Conservation (phyloP, 306 rosid species). For the Styphnolobium japonicum region DNA sequence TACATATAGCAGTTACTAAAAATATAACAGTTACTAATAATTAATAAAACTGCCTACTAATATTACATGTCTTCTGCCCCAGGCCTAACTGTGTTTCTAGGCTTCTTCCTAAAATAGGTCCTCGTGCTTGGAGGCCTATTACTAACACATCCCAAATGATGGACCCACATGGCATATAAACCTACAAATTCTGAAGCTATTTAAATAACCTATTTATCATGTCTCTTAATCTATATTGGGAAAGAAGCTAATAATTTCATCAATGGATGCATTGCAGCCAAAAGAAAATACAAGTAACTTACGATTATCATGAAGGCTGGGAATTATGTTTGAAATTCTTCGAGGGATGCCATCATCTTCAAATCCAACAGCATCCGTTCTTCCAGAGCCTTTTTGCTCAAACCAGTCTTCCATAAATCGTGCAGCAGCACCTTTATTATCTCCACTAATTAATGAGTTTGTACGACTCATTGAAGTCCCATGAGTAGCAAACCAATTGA, state of each 20-base stretch:
- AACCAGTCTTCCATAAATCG: conserved; percentile 99
- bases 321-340: conserved; percentile 57
- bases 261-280: background rate
- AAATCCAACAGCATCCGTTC: conserved; percentile 20
- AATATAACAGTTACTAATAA: too few relatives aligned
- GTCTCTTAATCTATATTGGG: background rate
- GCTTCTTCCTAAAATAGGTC: too few relatives aligned
- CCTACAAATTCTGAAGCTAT: background rate
- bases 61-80: too few relatives aligned
- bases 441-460: conserved; percentile 85
- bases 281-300: conserved; percentile 18
- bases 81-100: too few relatives aligned
- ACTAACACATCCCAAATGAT: background rate
- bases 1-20: too few relatives aligned
- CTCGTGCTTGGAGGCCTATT: too few relatives aligned
- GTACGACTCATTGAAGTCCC: conserved; percentile 99
- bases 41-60: too few relatives aligned
- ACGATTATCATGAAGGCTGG: conserved; percentile 38
- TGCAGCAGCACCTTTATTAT: conserved; percentile 97
- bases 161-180: background rate
- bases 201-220: background rate
- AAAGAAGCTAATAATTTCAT: background rate
- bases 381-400: conserved; percentile 39
- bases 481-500: conserved; percentile 97
- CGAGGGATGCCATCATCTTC: conserved; percentile 40